Evolutionary conservation across 2,329 filamentous ascomycete genomes (phyloP).

Genomic region (Aspergillus thermomutatus): DNA sequence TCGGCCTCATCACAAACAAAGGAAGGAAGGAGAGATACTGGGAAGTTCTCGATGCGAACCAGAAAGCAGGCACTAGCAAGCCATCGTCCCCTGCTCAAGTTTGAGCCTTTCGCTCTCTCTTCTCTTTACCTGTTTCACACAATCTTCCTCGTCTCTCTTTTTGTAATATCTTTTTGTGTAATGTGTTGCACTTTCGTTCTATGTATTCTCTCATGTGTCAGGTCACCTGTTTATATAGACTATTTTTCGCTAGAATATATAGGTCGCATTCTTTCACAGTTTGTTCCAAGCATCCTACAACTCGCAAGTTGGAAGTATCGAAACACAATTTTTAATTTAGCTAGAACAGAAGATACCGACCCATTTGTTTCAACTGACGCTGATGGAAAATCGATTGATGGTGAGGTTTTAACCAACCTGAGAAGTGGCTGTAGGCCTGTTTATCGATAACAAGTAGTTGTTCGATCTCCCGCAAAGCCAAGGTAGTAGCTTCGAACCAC

Average conservation of each 20-base stretch:
- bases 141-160: not conserved
- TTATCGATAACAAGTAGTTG: not conserved
- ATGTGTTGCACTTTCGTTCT: not conserved
- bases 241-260: not conserved
- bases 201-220: not conserved
- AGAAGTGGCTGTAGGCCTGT: not conserved
- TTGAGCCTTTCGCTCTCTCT: not conserved
- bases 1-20: constrained; percentile 32
- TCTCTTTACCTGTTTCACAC: not conserved
- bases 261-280: not conserved
- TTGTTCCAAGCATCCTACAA: not conserved
- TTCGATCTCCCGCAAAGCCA: not conserved
- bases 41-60: constrained; percentile 21
- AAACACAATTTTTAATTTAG: not conserved
- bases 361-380: not conserved
- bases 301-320: not conserved
- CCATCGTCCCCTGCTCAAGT: not conserved
- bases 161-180: not conserved
- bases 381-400: not conserved
- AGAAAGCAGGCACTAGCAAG: not conserved
- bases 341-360: not conserved
- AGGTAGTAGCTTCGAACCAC: constrained; percentile 5
- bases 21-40: constrained; percentile 40
- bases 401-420: not conserved
- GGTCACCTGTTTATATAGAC: not conserved